Evolutionary conservation across 2,329 filamentous ascomycete species (phyloP).

Genomic region (Fusarium luffae): DNA sequence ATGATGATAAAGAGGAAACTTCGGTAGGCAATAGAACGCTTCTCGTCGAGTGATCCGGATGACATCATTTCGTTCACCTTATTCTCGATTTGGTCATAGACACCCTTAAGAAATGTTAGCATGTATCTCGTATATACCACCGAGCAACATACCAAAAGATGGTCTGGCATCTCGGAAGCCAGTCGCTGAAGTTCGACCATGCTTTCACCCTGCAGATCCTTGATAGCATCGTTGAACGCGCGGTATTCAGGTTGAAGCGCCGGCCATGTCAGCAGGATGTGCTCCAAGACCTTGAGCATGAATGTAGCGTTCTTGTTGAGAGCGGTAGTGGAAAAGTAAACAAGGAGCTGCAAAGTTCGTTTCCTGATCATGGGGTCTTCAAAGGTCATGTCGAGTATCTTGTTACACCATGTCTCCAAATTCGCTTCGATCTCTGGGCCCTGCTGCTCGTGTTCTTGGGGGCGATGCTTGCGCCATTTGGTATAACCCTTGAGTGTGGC

Average conservation of each 20-base stretch:
- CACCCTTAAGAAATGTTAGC: constrained; percentile 62
- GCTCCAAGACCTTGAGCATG: constrained; percentile 89
- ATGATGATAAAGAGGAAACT: constrained; percentile 95
- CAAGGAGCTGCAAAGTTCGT: constrained; percentile 81
- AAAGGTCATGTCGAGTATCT: constrained; percentile 75
- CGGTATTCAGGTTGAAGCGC: constrained; percentile 75
- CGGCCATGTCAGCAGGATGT: constrained; percentile 88
- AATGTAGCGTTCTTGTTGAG: constrained; percentile 81
- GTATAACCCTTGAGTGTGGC: constrained; percentile 88
- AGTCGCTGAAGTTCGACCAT: constrained; percentile 89
- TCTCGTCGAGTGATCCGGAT: constrained; percentile 79
- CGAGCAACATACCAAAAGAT: constrained; percentile 72
- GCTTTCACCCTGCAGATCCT: constrained; percentile 85
- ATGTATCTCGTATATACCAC: neutral
- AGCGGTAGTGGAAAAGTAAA: constrained; percentile 85
- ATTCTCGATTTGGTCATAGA: constrained; percentile 86
- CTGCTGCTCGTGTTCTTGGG: constrained; percentile 58
- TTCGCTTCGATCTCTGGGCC: constrained; percentile 69
- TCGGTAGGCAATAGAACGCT: constrained; percentile 84
- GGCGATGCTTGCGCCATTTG: constrained; percentile 71
- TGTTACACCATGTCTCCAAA: constrained; percentile 78
- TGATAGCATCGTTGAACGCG: constrained; percentile 87
- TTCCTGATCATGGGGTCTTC: constrained; percentile 89
- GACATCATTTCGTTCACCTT: constrained; percentile 84
- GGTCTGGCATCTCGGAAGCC: constrained; percentile 90